Base-by-base conservation (phyloP, 805 yeast species). In the Pichia membranifaciens region DNA sequence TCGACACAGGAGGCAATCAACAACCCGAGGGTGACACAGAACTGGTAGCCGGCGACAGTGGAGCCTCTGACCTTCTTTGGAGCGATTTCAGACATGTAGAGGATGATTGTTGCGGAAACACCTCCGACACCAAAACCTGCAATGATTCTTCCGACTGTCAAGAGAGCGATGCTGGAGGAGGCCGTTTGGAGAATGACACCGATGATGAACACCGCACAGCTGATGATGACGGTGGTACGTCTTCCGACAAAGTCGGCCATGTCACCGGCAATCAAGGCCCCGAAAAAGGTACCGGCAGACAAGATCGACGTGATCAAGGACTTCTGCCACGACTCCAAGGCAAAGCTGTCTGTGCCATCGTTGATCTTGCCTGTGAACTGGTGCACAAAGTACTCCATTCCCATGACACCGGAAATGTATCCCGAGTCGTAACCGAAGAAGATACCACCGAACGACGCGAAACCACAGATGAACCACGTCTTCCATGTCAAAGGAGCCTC, bases 101-200 rank as follows among this genome's bases (percentile, higher is more conserved):
- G 67, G 43, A 95, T 90, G 31, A 84, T 85, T 49, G 83, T 72
- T 38, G 89, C 87, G 34, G 90, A 79, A 35, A 85, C 73, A 51
- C 80, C 78, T 55, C 96, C 96, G 51, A 87, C 87, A 49, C 87
- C 86, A 10, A 84, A 55, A 49, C 96, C 95, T 25, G 87, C 81
- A 53, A 86, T 68, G 25, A 77, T 75, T 59, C 93, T 72, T 40
- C 91, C 91, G n/a, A 77, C 80, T 53, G 81, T 75, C 13, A 82
- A 61, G 17, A 80, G 62, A 9, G 72, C 65, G 53, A 75, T 68
- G 43, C 73, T 67, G 52, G 75, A 64, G 3, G 77, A 62, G 13
- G 74, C 68, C 34, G 67, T 64, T 61, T 78, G 82, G 33, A 77
- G 60, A 23, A 70, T 56, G 50, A 74, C 78, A 43, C 82, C 82